Evolutionary conservation across 2,329 filamentous ascomycete species (phyloP), one percentile per base, ranked within the genome.

Genomic region (Xylariaceae sp.): DNA sequence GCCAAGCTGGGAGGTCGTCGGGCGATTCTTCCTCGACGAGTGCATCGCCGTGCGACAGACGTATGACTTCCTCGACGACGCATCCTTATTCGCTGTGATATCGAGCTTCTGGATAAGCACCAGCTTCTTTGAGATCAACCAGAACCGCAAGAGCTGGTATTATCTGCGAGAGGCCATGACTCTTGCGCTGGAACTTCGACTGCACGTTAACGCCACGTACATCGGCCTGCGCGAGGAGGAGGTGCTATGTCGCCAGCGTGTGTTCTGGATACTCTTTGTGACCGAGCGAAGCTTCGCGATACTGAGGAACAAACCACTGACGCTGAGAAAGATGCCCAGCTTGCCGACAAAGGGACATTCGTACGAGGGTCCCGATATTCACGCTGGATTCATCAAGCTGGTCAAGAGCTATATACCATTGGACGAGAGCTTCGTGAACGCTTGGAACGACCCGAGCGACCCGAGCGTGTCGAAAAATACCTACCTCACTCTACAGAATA

Each of bases 241-340:
- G 52, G 65, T 62, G 17, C 69, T 79, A 16, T 73, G 75, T 40
- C 70, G 73, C 28, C 68, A 76, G 42, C 66, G 78, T 9, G 66
- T 81, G 7, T 83, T 79, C 55, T 83, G 79, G 79, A 66, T 81
- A 31, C 63, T 83, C 9, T 81, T 81, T 52, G 71, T 82, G 24
- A 78, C 77, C 0, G 79, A 83, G 60, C 71, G 39, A 40, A 83
- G 82, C 4, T 82, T 81, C 53, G 80, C 79, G 3, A 73, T 84
- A 22, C 70, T 83, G 42, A 72, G 79, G 35, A 80, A 82, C 53
- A 78, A 79, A 41, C 79, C 80, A 1, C 72, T 84, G 26, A 79
- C 77, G 0, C 64, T 84, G 7, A 72, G 79, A 39, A 74, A 78
- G 35, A 82, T 77, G 2, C 79, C 80, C 11, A 68, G 69, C 32